phyloP scores from a whole-genome alignment of 257 asterid genomes.

The Ligustrum vulgare region DNA sequence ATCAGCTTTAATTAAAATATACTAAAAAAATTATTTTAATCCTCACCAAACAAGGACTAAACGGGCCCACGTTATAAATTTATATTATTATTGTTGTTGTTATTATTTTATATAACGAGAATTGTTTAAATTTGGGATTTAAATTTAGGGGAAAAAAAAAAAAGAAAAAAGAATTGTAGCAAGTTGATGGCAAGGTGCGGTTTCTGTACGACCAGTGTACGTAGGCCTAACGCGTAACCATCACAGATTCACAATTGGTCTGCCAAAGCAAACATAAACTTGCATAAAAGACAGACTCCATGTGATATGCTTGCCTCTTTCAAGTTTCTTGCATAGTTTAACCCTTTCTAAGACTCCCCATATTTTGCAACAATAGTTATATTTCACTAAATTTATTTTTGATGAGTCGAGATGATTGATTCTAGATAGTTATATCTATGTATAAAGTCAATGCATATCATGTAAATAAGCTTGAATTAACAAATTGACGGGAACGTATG shows the following conservation, averaged over 20 bases:
- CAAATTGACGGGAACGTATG: not conserved
- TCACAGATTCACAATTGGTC: conserved; percentile 19
- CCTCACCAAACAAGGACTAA: too few relatives aligned
- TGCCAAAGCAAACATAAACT: not conserved
- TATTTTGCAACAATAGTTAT: not conserved
- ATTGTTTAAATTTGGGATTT: too few relatives aligned
- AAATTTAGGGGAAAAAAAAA: too few relatives aligned
- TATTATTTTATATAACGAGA: too few relatives aligned
- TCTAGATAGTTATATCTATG: not conserved
- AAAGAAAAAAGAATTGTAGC: too few relatives aligned
- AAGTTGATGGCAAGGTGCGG: not conserved
- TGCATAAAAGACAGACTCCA: conserved; percentile 14
- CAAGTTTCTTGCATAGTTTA: not conserved
- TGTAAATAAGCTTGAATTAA: not conserved
- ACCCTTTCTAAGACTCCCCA: not conserved
- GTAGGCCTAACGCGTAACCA: conserved; percentile 15
- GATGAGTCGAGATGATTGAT: not conserved
- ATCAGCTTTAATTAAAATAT: too few relatives aligned
- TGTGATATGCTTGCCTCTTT: conserved; percentile 25
- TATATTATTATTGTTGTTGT: too few relatives aligned
- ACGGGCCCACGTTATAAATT: too few relatives aligned
- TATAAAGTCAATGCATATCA: not conserved
- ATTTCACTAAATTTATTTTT: not conserved
- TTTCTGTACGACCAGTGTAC: conserved; percentile 30
- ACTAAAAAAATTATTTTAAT: too few relatives aligned